phyloP scores from a whole-genome alignment of 2,329 filamentous ascomycete genomes.

The Tricladium varicosporioides region DNA sequence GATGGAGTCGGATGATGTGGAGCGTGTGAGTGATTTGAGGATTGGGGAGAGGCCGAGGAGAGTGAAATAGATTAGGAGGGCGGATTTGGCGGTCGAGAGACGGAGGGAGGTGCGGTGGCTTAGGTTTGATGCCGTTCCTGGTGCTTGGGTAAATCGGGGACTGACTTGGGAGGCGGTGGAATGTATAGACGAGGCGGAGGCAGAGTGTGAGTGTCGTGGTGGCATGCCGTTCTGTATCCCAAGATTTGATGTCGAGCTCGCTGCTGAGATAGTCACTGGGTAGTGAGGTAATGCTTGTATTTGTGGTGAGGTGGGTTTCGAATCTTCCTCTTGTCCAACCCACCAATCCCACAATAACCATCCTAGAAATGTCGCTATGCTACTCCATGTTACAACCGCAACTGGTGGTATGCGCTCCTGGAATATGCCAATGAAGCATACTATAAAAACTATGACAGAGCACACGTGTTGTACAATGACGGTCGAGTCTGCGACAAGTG shows the following conservation, averaged over 20 bases:
- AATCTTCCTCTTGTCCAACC: conserved; percentile 68
- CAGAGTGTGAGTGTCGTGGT: conserved; percentile 46
- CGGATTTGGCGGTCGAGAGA: conserved; percentile 85
- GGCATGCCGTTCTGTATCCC: conserved; percentile 22
- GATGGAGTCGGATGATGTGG: conserved; percentile 90
- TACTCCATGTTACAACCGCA: conserved; percentile 84
- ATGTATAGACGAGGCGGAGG: conserved; percentile 55
- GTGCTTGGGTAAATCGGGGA: conserved; percentile 26
- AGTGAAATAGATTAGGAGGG: conserved; percentile 87
- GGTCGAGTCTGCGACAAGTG: conserved; percentile 88
- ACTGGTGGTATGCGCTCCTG: conserved; percentile 84
- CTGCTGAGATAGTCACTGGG: conserved; percentile 30
- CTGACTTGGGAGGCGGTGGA: conserved; percentile 35
- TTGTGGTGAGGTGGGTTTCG: conserved; percentile 16
- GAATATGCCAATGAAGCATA: conserved; percentile 89
- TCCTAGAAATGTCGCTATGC: conserved; percentile 75
- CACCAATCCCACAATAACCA: conserved; percentile 93
- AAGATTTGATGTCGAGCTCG: conserved; percentile 30
- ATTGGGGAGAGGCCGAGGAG: conserved; percentile 91
- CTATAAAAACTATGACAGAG: conserved; percentile 90
- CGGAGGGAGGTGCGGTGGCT: conserved; percentile 53
- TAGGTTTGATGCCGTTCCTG: conserved; percentile 24
- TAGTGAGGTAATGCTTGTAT: conserved; percentile 24
- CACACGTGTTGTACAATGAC: conserved; percentile 97
- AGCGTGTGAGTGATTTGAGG: conserved; percentile 90